Evolutionary conservation across 345 rosid species (phyloP).

Genomic region (Gossypium bickii): DNA sequence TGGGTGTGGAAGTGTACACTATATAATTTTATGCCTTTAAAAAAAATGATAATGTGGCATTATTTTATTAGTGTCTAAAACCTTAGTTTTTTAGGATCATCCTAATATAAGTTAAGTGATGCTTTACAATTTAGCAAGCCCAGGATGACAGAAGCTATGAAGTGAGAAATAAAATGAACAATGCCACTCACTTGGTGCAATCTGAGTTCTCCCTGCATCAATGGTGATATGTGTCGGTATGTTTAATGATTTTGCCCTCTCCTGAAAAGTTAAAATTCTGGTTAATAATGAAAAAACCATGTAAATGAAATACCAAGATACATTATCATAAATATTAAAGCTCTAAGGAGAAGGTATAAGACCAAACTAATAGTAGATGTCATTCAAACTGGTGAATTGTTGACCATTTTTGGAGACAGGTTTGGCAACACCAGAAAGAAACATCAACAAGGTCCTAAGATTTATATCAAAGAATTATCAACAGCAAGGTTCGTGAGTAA

Average conservation of each 20-base stretch:
- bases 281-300: conserved; percentile 2
- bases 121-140: neutral
- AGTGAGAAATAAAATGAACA: conserved; percentile 6
- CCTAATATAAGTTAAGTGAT: neutral
- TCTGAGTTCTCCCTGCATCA: conserved; percentile 99
- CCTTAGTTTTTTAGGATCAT: no score
- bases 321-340: neutral
- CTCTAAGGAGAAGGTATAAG: neutral
- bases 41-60: no score
- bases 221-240: conserved; percentile 92
- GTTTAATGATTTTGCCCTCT: conserved; percentile 77
- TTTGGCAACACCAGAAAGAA: conserved; percentile 3
- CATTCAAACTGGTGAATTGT: neutral
- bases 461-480: neutral
- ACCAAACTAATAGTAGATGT: neutral
- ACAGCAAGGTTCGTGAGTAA: neutral
- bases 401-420: neutral
- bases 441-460: neutral
- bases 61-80: no score
- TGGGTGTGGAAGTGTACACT: no score
- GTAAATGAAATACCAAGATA: neutral
- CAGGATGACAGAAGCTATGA: neutral
- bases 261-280: conserved; percentile 43
- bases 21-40: no score
- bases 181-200: conserved; percentile 87